Conservation (phyloP, 495 filamentous ascomycete genomes). For the Neurospora sp. region DNA sequence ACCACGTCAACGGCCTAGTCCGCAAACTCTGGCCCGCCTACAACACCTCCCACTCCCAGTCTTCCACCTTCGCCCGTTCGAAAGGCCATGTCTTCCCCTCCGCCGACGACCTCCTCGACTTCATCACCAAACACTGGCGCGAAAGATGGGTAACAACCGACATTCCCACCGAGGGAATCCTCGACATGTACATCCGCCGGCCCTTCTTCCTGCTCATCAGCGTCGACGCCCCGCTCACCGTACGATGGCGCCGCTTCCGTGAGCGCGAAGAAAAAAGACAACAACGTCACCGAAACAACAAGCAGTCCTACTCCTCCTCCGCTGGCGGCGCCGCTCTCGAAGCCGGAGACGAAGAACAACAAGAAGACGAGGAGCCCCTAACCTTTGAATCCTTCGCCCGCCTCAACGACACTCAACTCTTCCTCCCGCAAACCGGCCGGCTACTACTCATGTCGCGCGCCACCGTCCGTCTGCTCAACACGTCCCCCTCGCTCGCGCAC, state of each 20-base stretch:
- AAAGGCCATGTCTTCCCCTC: constrained; percentile 40
- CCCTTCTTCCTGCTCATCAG: constrained; percentile 91
- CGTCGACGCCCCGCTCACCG: constrained; percentile 76
- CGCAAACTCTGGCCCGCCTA: not conserved
- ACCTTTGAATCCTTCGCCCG: constrained; percentile 68
- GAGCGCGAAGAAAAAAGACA: constrained; percentile 10
- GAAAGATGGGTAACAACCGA: constrained; percentile 75
- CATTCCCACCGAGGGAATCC: constrained; percentile 53
- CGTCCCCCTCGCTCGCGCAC: constrained; percentile 56
- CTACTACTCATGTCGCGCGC: constrained; percentile 67
- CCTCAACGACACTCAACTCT: constrained; percentile 68
- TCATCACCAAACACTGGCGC: constrained; percentile 76
- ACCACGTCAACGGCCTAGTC: not conserved
- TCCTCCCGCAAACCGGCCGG: constrained; percentile 52
- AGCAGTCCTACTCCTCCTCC: constrained; percentile 56
- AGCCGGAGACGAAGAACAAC: constrained; percentile 18
- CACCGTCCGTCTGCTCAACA: constrained; percentile 76
- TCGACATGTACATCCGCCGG: constrained; percentile 63
- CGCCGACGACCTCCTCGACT: constrained; percentile 59
- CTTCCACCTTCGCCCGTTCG: constrained; percentile 6
- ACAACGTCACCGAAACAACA: constrained; percentile 50
- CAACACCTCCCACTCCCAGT: not conserved
- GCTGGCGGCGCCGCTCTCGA: constrained; percentile 47
- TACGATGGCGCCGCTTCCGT: constrained; percentile 67
- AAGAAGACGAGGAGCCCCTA: constrained; percentile 21